These are phyloP conservation scores for Neocatenulostroma microsporum DNA, from an alignment of 2,329 filamentous ascomycete species.

Conservation along the genomic window DNA sequence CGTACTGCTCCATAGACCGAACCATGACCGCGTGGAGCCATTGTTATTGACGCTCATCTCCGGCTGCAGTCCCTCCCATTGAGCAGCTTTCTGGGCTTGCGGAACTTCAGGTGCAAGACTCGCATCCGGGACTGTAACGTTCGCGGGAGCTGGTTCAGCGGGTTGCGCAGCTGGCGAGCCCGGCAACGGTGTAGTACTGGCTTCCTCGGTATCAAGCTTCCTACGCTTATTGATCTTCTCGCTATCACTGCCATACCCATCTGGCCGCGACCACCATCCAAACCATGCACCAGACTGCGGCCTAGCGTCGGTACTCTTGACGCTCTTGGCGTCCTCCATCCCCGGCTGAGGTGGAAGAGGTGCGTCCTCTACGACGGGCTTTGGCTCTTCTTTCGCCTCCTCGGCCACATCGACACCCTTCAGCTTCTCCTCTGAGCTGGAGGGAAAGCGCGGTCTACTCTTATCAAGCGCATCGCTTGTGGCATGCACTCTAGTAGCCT, in stretches of 20 bases:
- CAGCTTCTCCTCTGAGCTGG: conserved; percentile 23
- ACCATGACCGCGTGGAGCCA: conserved; percentile 38
- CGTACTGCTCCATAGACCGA: conserved; percentile 42
- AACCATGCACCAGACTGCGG: conserved; percentile 33
- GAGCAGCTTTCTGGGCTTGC: conserved; percentile 1
- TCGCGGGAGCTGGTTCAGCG: neutral
- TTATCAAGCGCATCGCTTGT: conserved; percentile 25
- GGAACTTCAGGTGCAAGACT: too few species aligned
- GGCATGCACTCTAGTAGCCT: conserved; percentile 41
- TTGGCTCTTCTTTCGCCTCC: conserved; percentile 15
- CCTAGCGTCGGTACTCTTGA: conserved; percentile 15
- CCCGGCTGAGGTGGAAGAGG: conserved; percentile 39
- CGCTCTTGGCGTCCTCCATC: conserved; percentile 15
- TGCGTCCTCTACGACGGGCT: conserved; percentile 26
- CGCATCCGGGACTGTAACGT: neutral
- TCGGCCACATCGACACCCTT: conserved; percentile 10
- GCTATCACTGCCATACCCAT: conserved; percentile 34
- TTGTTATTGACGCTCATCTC: conserved; percentile 16
- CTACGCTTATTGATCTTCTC: conserved; percentile 27
- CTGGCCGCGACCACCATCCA: conserved; percentile 46
- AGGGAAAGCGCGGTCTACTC: conserved; percentile 16
- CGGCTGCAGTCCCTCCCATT: conserved; percentile 15
- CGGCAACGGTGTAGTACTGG: conserved; percentile 36
- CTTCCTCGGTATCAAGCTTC: conserved; percentile 28
- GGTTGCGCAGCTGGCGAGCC: conserved; percentile 19